Evolutionary conservation across 1,139 yeast species (phyloP), one percentile per base, ranked within the genome.

Genomic region (Saccharomyces hybrid): DNA sequence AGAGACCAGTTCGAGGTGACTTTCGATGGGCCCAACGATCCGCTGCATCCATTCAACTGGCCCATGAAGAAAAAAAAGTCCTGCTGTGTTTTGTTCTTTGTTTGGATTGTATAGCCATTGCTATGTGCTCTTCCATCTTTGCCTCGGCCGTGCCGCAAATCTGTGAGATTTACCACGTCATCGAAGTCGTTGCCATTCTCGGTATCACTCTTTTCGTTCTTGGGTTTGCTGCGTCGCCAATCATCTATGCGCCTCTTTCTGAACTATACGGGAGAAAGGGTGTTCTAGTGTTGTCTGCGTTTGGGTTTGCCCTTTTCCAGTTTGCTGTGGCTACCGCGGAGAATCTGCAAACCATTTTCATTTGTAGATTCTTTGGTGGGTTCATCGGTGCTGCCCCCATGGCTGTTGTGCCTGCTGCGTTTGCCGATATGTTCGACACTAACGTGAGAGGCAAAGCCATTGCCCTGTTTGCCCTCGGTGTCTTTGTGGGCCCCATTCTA

Each of bases 181-280:
- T 83, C 21, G 59, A 65, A 8, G 82, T 78, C 16, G 86, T 81
- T 3, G 81, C 83, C 7, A 76, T 84, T 7, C 74, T 88, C 48
- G 86, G 88, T 53, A 77, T 87, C 11, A 82, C 95, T 0, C 74
- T 88, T 29, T 88, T 80, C 63, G 95, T 88, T 21, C 65, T 85
- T 48, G 96, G 96, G 21, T 87, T 87, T 69, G 95, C 95, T 0
- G 78, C 86, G 0, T 95, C 96, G 16, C 96, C 96, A 6, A 73
- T 86, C 42, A 62, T 86, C 44, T 88, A 88, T 83, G 95, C 93
- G 21, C 96, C 96, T 4, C 66, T 87, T 49, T 84, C 91, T 7
- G 95, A 86, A 68, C 67, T 85, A 51, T 83, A 77, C 61, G 96
- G 96, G 52, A 79, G 96, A 69, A 79, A 79, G 64, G 69, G 75